Evolutionary conservation across 352 stramenopile genomes (phyloP).

Genomic region (Phytophthora constricta): DNA sequence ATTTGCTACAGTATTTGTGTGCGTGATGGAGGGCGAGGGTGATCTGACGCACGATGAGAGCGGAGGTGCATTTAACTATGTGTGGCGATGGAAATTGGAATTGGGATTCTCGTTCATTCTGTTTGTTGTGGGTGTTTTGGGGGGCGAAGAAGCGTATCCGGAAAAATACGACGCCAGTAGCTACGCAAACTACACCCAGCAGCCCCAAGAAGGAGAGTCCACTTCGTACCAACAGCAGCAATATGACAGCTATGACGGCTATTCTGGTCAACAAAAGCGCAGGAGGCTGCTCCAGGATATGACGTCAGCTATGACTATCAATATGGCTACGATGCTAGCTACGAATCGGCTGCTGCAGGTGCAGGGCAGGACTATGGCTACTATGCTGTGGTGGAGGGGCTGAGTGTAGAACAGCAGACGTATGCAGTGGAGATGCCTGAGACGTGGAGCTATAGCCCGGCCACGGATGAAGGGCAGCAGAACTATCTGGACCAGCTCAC

Average conservation of each 20-base stretch:
- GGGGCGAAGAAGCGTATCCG: too few species aligned
- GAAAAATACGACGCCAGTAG: constrained; percentile 23
- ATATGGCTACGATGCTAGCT: constrained; percentile 12
- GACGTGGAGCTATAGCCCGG: constrained; percentile 15
- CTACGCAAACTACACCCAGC: constrained; percentile 25
- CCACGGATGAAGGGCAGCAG: constrained; percentile 15
- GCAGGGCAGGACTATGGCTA: constrained; percentile 22
- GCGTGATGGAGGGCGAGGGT: too few species aligned
- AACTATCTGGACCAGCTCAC: constrained; percentile 33
- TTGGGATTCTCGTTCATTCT: too few species aligned
- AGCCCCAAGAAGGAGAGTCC: constrained; percentile 1
- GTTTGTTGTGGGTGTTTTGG: too few species aligned
- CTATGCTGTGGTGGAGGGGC: constrained; percentile 9
- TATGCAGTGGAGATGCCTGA: constrained; percentile 5
- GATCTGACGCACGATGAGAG: background rate
- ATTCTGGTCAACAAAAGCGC: constrained; percentile 19
- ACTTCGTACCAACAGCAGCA: constrained; percentile 10
- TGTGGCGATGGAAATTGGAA: too few species aligned
- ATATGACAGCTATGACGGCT: constrained; percentile 11
- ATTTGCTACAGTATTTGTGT: too few species aligned
- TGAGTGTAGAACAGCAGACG: too few species aligned
- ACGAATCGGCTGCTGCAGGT: background rate
- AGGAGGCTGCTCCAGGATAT: background rate
- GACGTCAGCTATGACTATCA: constrained; percentile 9
- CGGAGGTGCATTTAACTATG: background rate